A percentile compares a stretch with the other conserved stretches of the same genome.
Conservation (phyloP, 2,329 filamentous ascomycete species). For the Claviceps digitariae region DNA sequence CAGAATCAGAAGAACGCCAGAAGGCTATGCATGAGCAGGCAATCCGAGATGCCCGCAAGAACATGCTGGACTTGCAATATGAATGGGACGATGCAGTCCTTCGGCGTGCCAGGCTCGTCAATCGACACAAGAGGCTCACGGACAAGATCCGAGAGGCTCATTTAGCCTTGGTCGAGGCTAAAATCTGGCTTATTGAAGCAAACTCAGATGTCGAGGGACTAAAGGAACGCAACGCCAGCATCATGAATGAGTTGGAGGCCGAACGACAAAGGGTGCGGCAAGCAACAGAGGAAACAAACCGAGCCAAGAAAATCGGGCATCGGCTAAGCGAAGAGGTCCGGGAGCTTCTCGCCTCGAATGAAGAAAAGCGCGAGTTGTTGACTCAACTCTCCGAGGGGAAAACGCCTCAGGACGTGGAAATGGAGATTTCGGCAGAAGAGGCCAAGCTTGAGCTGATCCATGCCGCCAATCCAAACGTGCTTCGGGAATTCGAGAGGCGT, state of each 20-base stretch:
- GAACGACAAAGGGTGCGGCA: conserved; percentile 24
- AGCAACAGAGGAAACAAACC: conserved; percentile 25
- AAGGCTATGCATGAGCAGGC: conserved; percentile 18
- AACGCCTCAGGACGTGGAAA: conserved; percentile 50
- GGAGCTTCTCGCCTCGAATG: conserved; percentile 24
- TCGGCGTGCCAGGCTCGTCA: conserved; percentile 38
- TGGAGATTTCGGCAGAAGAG: conserved; percentile 60
- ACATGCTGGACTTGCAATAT: conserved; percentile 35
- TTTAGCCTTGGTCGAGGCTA: conserved; percentile 51
- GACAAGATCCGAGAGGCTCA: conserved; percentile 48
- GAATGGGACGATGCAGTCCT: conserved; percentile 42
- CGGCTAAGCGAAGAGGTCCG: conserved; percentile 22
- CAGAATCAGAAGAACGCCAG: conserved; percentile 23
- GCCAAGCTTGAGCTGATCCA: conserved; percentile 70
- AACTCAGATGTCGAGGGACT: conserved; percentile 63
- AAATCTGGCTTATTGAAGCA: conserved; percentile 65
- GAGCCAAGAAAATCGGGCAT: conserved; percentile 20
- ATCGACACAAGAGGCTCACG: conserved; percentile 45
- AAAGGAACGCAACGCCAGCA: conserved; percentile 48
- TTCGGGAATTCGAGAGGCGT: conserved; percentile 66
- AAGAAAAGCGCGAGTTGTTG: conserved; percentile 27
- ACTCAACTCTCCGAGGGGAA: conserved; percentile 32
- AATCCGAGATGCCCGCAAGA: conserved; percentile 19
- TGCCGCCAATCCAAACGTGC: conserved; percentile 58
- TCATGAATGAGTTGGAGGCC: conserved; percentile 37